Percentiles rank a stretch among this genome's conserved stretches.
Conservation (phyloP, 1,284 basidiomycete species). For the Rhizopogon parksii region DNA sequence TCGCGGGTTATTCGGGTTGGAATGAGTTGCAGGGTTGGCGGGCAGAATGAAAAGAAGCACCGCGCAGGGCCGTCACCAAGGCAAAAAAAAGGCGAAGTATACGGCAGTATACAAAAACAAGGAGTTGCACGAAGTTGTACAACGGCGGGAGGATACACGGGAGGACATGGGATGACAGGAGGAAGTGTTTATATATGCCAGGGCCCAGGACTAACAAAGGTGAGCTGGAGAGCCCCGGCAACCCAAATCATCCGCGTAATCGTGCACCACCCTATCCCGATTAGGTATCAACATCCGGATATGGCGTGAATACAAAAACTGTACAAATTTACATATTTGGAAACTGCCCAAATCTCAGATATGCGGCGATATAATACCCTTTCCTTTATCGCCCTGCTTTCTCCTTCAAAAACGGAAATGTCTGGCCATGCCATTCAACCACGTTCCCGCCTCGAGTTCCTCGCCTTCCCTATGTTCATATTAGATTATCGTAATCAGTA, state of each 20-base stretch:
- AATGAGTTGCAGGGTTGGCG: constrained; percentile 9
- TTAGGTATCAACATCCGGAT: constrained; percentile 10
- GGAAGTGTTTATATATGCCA: constrained; percentile 27
- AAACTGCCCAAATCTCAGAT: constrained; percentile 24
- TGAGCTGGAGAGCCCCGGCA: constrained; percentile 10
- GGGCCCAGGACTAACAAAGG: constrained; percentile 18
- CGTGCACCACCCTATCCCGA: constrained; percentile 11
- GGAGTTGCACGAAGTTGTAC: constrained; percentile 1
- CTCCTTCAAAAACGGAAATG: constrained; percentile 12
- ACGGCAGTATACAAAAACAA: background rate
- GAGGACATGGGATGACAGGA: constrained; percentile 4
- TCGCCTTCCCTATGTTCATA: constrained; percentile 16
- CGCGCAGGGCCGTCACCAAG: background rate
- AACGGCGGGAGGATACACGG: background rate
- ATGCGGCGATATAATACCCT: constrained; percentile 16
- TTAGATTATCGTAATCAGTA: constrained; percentile 28
- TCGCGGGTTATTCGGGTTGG: constrained; percentile 4
- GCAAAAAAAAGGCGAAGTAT: constrained; percentile 1
- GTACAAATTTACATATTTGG: no score
- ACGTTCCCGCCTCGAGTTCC: constrained; percentile 27
- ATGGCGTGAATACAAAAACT: background rate
- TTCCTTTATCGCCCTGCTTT: constrained; percentile 3
- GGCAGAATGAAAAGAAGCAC: background rate
- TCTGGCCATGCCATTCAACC: constrained; percentile 9
- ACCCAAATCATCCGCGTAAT: constrained; percentile 24